Conservation (phyloP, 345 rosid species). For the Eucalyptus brandiana region DNA sequence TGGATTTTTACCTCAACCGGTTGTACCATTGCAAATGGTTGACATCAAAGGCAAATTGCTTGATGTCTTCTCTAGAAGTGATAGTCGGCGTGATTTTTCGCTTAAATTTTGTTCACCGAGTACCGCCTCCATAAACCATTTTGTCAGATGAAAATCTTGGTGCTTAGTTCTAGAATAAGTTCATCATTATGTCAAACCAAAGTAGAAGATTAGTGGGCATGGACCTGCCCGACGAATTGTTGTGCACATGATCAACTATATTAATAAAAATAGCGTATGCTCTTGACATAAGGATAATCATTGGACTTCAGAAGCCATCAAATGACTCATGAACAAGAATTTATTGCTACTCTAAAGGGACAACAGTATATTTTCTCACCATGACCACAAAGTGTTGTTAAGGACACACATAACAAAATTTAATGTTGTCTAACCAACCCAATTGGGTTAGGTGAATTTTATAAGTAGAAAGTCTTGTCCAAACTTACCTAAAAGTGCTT, state of each 20-base stretch:
- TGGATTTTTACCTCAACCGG: neutral
- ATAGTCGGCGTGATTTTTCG: neutral
- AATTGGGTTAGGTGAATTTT: neutral
- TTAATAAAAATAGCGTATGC: neutral
- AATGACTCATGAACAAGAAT: neutral
- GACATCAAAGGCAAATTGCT: neutral
- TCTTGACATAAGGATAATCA: neutral
- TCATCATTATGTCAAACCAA: neutral
- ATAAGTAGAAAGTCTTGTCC: neutral
- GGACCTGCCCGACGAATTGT: accelerated
- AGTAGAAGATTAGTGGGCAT: neutral
- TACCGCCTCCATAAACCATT: neutral
- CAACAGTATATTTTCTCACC: neutral
- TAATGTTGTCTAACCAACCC: neutral
- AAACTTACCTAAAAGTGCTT: neutral
- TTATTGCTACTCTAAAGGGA: neutral
- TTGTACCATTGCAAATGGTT: neutral
- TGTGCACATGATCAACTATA: neutral
- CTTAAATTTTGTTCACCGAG: neutral
- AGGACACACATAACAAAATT: neutral
- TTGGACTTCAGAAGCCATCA: neutral
- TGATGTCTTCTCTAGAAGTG: neutral
- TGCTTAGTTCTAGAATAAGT: neutral
- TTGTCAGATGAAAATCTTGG: neutral
- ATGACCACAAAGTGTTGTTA: neutral